These are phyloP conservation scores for Clathrus columnatus DNA, from an alignment of 768 basidiomycete species.

Conservation along the genomic window DNA sequence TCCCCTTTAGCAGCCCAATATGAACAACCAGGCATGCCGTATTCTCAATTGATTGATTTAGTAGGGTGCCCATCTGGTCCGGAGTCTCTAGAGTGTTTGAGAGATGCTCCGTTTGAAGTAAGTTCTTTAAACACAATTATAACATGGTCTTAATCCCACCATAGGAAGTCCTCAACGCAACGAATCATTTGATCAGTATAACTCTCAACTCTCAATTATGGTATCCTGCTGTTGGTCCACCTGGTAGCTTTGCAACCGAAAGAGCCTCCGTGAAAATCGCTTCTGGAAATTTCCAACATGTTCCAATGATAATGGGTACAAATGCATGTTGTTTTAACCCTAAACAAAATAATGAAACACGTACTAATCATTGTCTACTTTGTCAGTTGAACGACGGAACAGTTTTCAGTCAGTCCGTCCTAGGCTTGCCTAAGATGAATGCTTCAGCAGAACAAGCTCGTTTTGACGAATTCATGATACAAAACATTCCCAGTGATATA, in stretches of 20 bases:
- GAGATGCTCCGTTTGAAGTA: conserved; percentile 36
- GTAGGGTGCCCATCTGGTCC: conserved; percentile 37
- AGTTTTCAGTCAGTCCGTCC: conserved; percentile 31
- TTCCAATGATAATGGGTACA: conserved; percentile 15
- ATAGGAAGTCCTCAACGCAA: conserved; percentile 36
- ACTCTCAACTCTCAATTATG: conserved; percentile 17
- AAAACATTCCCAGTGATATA: conserved; percentile 42
- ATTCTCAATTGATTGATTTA: conserved; percentile 33
- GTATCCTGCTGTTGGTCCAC: conserved; percentile 17
- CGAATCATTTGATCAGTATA: conserved; percentile 10
- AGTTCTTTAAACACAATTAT: conserved; percentile 1
- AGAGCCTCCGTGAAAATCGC: conserved; percentile 15
- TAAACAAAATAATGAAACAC: neutral
- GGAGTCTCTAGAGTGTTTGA: conserved; percentile 36
- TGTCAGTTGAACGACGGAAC: conserved; percentile 47
- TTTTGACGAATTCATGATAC: conserved; percentile 39
- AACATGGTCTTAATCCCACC: neutral
- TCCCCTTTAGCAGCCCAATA: conserved; percentile 36
- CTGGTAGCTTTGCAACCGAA: conserved; percentile 14
- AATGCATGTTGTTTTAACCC: conserved; percentile 11
- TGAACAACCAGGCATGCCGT: conserved; percentile 44
- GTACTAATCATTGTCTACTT: neutral
- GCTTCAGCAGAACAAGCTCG: conserved; percentile 31
- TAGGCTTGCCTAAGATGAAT: conserved; percentile 27
- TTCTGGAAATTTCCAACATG: conserved; percentile 15